These are phyloP conservation scores for Lyophyllum semitale DNA, from an alignment of 768 basidiomycete species.

Conservation along the genomic window DNA sequence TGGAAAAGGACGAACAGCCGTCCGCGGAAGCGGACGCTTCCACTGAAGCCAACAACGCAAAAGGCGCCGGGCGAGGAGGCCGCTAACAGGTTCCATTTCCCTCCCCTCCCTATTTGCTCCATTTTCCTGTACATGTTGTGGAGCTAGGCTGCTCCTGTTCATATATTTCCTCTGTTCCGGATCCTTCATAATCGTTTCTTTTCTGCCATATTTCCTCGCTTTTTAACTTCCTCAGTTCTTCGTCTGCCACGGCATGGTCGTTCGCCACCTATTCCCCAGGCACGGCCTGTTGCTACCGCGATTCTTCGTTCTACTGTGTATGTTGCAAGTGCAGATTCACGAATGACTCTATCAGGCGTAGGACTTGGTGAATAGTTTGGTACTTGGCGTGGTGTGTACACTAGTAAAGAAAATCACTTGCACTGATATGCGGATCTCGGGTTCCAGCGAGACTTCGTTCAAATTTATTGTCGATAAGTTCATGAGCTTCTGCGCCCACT, in stretches of 20 bases:
- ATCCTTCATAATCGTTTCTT: background rate
- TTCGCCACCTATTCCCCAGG: background rate
- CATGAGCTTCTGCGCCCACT: too few relatives aligned
- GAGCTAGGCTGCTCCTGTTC: background rate
- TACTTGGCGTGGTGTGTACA: background rate
- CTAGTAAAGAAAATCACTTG: background rate
- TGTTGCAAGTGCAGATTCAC: background rate
- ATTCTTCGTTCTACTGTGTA: conserved; percentile 3
- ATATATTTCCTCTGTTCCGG: background rate
- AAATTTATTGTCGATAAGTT: too few relatives aligned
- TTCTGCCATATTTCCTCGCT: background rate
- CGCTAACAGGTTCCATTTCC: background rate
- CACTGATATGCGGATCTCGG: too few relatives aligned
- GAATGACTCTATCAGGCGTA: background rate
- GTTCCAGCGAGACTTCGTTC: too few relatives aligned
- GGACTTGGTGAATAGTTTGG: background rate
- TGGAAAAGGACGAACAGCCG: conserved; percentile 41
- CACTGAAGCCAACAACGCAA: background rate
- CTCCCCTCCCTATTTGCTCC: background rate
- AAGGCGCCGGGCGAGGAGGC: background rate
- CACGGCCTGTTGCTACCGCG: background rate
- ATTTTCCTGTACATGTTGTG: background rate
- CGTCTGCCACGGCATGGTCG: background rate
- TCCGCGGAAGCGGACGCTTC: conserved; percentile 28
- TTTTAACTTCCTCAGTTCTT: background rate